These are phyloP conservation scores for Metschnikowia sp. DNA, from an alignment of 805 yeast species.

Conservation along the genomic window DNA sequence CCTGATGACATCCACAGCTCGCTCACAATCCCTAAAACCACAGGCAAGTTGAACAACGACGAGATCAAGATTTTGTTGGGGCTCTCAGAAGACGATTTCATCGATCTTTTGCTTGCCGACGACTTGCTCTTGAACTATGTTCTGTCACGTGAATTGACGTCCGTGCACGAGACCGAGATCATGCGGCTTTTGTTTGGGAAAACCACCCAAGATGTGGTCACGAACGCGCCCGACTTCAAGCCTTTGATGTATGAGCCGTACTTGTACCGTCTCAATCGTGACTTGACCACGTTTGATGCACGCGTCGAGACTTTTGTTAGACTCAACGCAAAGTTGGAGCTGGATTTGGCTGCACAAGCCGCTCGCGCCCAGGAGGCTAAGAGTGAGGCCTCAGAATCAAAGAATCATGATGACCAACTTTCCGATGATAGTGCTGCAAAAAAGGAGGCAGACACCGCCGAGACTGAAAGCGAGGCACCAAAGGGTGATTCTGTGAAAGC, in stretches of 20 bases:
- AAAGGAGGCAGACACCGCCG: too few relatives aligned
- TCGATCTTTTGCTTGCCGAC: slow-evolving; percentile 25
- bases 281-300: slow-evolving; percentile 24
- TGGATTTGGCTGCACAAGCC: neutral
- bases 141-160: slow-evolving; percentile 28
- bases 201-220: slow-evolving; percentile 20
- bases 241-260: slow-evolving; percentile 30
- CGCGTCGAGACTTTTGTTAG: slow-evolving; percentile 22
- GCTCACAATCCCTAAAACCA: neutral
- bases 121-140: slow-evolving; percentile 29
- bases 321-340: slow-evolving; percentile 13
- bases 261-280: slow-evolving; percentile 18
- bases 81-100: slow-evolving; percentile 23
- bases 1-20: neutral
- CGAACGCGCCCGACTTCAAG: slow-evolving; percentile 24
- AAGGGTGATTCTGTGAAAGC: too few relatives aligned
- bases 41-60: slow-evolving; percentile 4
- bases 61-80: slow-evolving; percentile 13
- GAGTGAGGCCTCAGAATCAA: too few relatives aligned
- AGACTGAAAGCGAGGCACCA: too few relatives aligned
- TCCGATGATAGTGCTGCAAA: too few relatives aligned
- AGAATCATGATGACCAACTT: too few relatives aligned
- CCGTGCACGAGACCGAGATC: slow-evolving; percentile 33
- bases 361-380: too few relatives aligned
- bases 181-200: slow-evolving; percentile 20